Evolutionary conservation across 208 protist genomes (phyloP).

Genomic region (Leishmania gerbilli): DNA sequence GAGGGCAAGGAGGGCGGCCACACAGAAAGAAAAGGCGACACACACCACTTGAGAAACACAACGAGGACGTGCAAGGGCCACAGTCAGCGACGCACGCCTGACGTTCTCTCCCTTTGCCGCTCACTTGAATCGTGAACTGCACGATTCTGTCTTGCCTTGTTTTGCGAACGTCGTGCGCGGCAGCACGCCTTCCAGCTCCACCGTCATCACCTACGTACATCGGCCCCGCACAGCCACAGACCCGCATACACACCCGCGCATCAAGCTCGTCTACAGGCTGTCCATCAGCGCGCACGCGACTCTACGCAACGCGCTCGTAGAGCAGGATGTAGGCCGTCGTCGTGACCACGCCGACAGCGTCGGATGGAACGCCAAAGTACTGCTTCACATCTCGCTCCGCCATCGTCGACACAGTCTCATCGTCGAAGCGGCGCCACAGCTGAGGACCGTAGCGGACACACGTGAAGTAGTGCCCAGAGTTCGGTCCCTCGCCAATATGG

Average conservation of each 20-base stretch:
- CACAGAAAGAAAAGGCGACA: neutral
- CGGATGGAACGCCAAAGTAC: slow-evolving; percentile 80
- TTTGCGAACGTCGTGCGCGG: neutral
- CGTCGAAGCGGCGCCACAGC: slow-evolving; percentile 91
- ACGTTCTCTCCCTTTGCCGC: too few species aligned
- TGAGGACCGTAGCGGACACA: slow-evolving; percentile 76
- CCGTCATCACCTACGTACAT: neutral
- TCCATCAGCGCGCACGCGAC: neutral
- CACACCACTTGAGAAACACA: neutral
- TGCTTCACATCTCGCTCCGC: slow-evolving; percentile 83
- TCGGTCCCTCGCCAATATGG: slow-evolving; percentile 82
- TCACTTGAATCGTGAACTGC: neutral
- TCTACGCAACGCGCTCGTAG: slow-evolving; percentile 84
- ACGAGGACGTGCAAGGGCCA: neutral
- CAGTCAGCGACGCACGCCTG: too few species aligned
- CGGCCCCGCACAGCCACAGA: neutral
- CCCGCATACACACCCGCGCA: neutral
- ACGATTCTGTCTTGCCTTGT: neutral
- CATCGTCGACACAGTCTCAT: slow-evolving; percentile 77
- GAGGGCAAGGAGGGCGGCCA: neutral
- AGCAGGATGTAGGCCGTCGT: slow-evolving; percentile 89
- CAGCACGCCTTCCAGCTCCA: neutral
- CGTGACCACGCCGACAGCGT: slow-evolving; percentile 56
- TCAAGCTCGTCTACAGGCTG: neutral
- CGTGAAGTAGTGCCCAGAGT: slow-evolving; percentile 92